Conservation (phyloP, 2,329 filamentous ascomycete genomes). For the Fusarium piperis region DNA sequence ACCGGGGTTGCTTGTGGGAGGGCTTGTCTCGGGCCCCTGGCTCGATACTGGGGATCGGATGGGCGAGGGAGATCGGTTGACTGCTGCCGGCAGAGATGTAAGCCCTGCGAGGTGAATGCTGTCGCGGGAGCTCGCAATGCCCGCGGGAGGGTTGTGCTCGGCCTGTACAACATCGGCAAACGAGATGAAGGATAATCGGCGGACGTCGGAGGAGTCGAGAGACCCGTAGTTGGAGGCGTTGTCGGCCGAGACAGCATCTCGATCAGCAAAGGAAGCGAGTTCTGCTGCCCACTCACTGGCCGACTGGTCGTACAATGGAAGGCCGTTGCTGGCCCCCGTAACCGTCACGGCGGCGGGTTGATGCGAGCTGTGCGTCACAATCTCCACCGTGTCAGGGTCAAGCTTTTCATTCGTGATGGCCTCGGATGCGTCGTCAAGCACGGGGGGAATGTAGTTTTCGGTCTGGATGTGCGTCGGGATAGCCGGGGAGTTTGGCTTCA, state of each 20-base stretch:
- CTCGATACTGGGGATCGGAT: conserved; percentile 82
- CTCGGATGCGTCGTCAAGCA: conserved; percentile 88
- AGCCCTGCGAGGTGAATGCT: conserved; percentile 75
- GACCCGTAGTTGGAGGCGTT: conserved; percentile 79
- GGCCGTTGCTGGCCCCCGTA: conserved; percentile 54
- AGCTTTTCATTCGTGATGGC: conserved; percentile 89
- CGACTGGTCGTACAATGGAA: conserved; percentile 52
- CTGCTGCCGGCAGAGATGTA: conserved; percentile 63
- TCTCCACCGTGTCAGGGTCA: conserved; percentile 90
- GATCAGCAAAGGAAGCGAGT: conserved; percentile 62
- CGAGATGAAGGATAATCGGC: conserved; percentile 91
- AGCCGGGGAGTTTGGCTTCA: conserved; percentile 80
- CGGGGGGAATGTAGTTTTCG: conserved; percentile 92
- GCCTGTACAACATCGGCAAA: conserved; percentile 95
- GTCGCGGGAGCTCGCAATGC: conserved; percentile 67
- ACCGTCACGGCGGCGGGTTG: conserved; percentile 80
- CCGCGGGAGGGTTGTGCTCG: conserved; percentile 72
- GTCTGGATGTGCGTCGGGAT: conserved; percentile 94
- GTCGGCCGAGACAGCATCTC: conserved; percentile 61
- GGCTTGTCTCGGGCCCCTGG: conserved; percentile 73
- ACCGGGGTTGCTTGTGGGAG: conserved; percentile 78
- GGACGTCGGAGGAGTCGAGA: conserved; percentile 78
- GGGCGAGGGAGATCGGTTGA: conserved; percentile 80
- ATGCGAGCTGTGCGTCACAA: conserved; percentile 86
- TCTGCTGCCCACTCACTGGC: conserved; percentile 67